Evolutionary conservation across 257 asterid species (phyloP), one percentile per base, ranked within the genome.

Genomic region (Craterostigma plantagineum): DNA sequence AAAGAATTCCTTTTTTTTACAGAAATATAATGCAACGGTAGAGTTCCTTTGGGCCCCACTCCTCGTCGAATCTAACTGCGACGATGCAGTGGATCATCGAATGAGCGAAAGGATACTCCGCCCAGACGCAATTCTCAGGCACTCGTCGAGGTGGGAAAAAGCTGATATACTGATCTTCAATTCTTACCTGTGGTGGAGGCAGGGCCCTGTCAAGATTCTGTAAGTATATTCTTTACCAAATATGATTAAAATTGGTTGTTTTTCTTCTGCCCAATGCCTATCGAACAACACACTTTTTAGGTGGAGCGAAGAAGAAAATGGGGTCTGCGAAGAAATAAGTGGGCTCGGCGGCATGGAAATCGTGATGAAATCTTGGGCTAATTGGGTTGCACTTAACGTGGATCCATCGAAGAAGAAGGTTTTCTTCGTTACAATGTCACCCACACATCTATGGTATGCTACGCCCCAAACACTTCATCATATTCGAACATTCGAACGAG

Each of bases 11-110:
- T 36, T 36, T 36, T 36, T 41, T 10, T 41, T 45, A 16, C 66
- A 90, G 95, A 76, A 70, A 49, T 90, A 77, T 46, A 90, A 90
- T 56, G 95, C 99, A 16, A 76, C 74, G 1, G 49, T 83, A 36
- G 99, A 90, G 63, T 90, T 83, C 53, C 79, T 90, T 1, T 90
- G 99, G 95, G 91, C 92, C 0, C 99, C 95, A 10, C 87, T 90
- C 62, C 87, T 90, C 27, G 91, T 83, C 1, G 99, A 83, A 58
- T 90, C 99, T 3, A 90, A 90, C 61, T 71, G 84, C 7, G 99
- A 90, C 18, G 77, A 83, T 14, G 73, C 95, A 9, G 81, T 90
- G 44, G 90, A 77, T 42, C 99, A 90, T 56, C 74, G 92, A 51
- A 43, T 70, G 58, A 60, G 59, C 37, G 94, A 90, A 37, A 72